These are phyloP conservation scores for Pinus taeda DNA, from an alignment of 75 land plant species.

Conservation along the genomic window DNA sequence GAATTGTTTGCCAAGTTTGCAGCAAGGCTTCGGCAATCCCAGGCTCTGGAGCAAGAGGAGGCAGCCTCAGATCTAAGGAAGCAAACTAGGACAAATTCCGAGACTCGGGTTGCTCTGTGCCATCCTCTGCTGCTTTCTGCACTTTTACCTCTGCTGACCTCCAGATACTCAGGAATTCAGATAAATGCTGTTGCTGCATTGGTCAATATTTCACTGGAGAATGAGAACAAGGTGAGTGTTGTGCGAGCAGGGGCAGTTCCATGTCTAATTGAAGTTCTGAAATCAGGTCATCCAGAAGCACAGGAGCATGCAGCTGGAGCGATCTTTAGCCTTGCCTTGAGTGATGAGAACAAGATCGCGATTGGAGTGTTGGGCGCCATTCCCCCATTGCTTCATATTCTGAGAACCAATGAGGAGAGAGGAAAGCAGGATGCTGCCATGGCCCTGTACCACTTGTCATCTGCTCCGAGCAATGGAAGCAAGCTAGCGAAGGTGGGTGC, in stretches of 20 bases:
- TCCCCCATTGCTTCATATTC: slow-evolving; percentile 61
- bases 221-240: slow-evolving; percentile 59
- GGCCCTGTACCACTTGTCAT: slow-evolving; percentile 78
- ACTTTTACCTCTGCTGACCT: slow-evolving; percentile 32
- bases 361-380: slow-evolving; percentile 78
- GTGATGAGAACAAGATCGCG: slow-evolving; percentile 79
- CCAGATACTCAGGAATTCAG: slow-evolving; percentile 18
- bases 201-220: slow-evolving; percentile 74
- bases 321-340: slow-evolving; percentile 69
- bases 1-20: slow-evolving; percentile 28
- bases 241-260: slow-evolving; percentile 70
- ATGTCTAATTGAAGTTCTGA: slow-evolving; percentile 51
- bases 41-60: slow-evolving; percentile 52
- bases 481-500: slow-evolving; percentile 50
- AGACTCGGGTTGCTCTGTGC: slow-evolving; percentile 52
- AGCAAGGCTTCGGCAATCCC: slow-evolving; percentile 23
- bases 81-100: slow-evolving; percentile 38
- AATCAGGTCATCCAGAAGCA: slow-evolving; percentile 35
- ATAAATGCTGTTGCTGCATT: slow-evolving; percentile 34
- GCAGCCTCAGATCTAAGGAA: slow-evolving; percentile 43
- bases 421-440: slow-evolving; percentile 70
- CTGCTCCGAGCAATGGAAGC: slow-evolving; percentile 27
- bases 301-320: slow-evolving; percentile 86
- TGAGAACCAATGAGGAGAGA: slow-evolving; percentile 30
- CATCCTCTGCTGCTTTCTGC: slow-evolving; percentile 41